Conservation (phyloP, 1,284 basidiomycete genomes). For the Sanghuangporus baumii region DNA sequence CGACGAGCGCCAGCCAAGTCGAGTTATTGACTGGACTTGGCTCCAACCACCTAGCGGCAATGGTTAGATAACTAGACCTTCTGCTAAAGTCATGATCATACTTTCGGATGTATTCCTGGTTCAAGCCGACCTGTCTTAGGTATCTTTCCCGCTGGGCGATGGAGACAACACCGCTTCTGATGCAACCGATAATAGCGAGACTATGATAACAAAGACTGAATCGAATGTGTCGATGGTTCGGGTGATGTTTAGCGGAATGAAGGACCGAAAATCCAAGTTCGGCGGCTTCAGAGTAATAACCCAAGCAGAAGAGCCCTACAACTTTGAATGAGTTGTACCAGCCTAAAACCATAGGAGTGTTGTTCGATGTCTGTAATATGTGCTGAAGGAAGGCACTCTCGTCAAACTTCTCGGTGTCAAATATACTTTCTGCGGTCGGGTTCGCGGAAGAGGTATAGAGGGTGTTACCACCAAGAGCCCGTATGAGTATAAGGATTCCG, state of each 20-base stretch:
- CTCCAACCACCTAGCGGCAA: conserved; percentile 49
- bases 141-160: conserved; percentile 37
- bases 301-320: conserved; percentile 55
- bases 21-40: conserved; percentile 62
- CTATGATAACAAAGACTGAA: conserved; percentile 65
- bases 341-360: conserved; percentile 46
- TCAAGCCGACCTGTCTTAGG: conserved; percentile 49
- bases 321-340: conserved; percentile 70
- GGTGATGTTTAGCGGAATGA: conserved; percentile 48
- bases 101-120: conserved; percentile 57
- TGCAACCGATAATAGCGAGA: conserved; percentile 51
- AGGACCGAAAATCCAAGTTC: conserved; percentile 57
- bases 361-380: conserved; percentile 39
- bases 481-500: conserved; percentile 50
- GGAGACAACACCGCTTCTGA: conserved; percentile 40
- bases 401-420: conserved; percentile 56
- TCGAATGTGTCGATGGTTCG: conserved; percentile 63
- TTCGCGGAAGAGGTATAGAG: conserved; percentile 37
- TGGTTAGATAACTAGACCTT: background rate
- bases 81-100: conserved; percentile 23
- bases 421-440: conserved; percentile 42
- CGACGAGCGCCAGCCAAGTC: conserved; percentile 62
- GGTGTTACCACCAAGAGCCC: conserved; percentile 51
- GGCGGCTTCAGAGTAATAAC: conserved; percentile 51
- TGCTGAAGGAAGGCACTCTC: conserved; percentile 47